Conservation (phyloP, 2,329 filamentous ascomycete genomes). For the Nothophaeocryptopus gaeumannii region DNA sequence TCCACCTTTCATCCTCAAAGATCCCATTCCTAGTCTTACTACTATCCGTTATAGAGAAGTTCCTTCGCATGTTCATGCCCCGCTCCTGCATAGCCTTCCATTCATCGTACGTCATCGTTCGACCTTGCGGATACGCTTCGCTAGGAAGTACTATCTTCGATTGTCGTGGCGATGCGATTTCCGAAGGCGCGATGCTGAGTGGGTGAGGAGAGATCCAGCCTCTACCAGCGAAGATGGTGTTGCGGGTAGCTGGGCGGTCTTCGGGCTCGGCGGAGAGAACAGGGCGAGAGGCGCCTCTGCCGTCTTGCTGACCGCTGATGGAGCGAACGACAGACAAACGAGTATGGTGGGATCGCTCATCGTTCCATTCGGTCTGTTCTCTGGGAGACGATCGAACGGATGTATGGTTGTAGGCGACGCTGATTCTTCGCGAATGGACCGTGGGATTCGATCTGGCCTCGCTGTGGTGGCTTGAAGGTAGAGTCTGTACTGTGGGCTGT, state of each 20-base stretch:
- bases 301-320: too few species aligned
- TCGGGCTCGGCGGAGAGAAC: not conserved
- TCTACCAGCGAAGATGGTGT: slow-evolving; percentile 31
- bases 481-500: too few species aligned
- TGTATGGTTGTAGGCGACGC: too few species aligned
- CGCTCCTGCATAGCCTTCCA: slow-evolving; percentile 27
- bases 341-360: too few species aligned
- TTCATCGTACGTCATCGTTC: slow-evolving; percentile 30
- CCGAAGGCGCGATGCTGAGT: slow-evolving; percentile 24
- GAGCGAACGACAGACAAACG: too few species aligned
- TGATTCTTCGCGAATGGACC: too few species aligned
- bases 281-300: not conserved
- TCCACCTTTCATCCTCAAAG: slow-evolving; percentile 17
- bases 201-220: slow-evolving; percentile 38
- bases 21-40: slow-evolving; percentile 12
- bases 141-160: slow-evolving; percentile 24
- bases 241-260: not conserved
- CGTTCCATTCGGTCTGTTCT: too few species aligned
- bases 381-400: too few species aligned
- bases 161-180: slow-evolving; percentile 22
- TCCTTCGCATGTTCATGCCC: slow-evolving; percentile 18
- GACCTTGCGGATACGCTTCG: slow-evolving; percentile 16
- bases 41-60: slow-evolving; percentile 24
- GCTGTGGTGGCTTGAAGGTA: too few species aligned
- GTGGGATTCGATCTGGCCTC: too few species aligned